Base-by-base conservation (phyloP, 2,329 filamentous ascomycete species). In the Xylaria sp. region DNA sequence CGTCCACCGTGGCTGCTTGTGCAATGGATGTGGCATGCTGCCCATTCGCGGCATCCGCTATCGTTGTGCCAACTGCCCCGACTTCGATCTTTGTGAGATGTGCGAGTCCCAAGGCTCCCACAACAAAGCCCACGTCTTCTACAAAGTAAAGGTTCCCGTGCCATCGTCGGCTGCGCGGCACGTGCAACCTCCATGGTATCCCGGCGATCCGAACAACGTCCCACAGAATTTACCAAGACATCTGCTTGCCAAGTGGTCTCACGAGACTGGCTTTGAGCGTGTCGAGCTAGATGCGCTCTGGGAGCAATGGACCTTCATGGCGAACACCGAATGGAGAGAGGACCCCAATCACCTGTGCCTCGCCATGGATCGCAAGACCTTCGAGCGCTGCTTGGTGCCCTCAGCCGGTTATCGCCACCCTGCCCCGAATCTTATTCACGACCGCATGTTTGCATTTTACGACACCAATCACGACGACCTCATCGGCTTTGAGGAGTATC, bases 391-490 rank as follows among this genome's bases (percentile, higher is more conserved):
- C 74, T 90, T 98, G 69, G 91, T 97, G 8, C 93, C 94, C 3
- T 92, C 92, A n/a, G 92, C 92, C 15, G 92, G 91, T n/a, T 88
- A 90, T 67, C 88, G 91, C 39, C 91, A 94, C 64, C 89, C 92
- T 12, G 87, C 91, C 0, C 93, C 95, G 1, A 98, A 97, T 78
- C 88, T 97, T 15, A 93, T 99, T 68, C 96, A 97, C 77, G 95
- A 99, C 79, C 92, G 96, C 73, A 96, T 98, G 88, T 99, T 98
- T 81, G 89, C 92, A 60, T 98, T 98, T 79, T 99, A 98, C 79
- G 96, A 99, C 80, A 92, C 91, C 39, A 95, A 98, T 79, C 87
- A 89, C 51, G 94, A 99, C 78, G 92, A 92, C 25, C 72, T 97
- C 8, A 98, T 99, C 75, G 92, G 93, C 8, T 98, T 99, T 74